A percentile compares a stretch with the other conserved stretches of the same genome.
phyloP scores from a whole-genome alignment of 371 early-diverging fungal species.

The Mortierella polycephala region DNA sequence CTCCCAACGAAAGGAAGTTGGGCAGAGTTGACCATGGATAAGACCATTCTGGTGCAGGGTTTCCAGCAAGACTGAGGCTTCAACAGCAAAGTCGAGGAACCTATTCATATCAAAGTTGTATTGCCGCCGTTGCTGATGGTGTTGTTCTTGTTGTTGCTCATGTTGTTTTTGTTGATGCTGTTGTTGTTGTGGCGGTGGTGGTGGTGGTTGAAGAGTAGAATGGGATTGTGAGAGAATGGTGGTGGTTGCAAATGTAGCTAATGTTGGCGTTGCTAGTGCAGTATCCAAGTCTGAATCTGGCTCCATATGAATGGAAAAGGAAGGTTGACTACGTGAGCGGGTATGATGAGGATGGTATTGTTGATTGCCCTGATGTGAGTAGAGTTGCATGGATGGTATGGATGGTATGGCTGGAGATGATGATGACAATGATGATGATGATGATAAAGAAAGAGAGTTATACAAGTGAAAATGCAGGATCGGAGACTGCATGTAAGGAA shows the following conservation, averaged over 20 bases:
- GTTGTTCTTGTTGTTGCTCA: neutral
- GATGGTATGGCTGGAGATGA: neutral
- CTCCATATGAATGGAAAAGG: neutral
- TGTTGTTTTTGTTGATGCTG: conserved; percentile 10
- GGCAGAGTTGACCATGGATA: conserved; percentile 48
- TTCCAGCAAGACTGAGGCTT: conserved; percentile 40
- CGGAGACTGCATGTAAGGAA: conserved; percentile 8
- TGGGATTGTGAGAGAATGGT: too few species aligned
- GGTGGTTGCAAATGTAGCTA: neutral
- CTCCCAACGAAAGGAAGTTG: conserved; percentile 46
- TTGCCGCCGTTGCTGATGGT: neutral
- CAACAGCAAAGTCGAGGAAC: conserved; percentile 43
- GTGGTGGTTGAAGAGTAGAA: neutral
- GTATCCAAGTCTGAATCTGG: neutral
- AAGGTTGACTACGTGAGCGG: conserved; percentile 26
- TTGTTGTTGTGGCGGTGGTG: neutral
- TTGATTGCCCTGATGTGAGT: neutral
- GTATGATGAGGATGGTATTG: conserved; percentile 8
- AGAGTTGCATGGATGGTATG: neutral
- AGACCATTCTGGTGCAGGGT: conserved; percentile 43
- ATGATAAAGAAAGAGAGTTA: neutral
- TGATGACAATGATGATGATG: neutral
- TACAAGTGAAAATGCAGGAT: neutral
- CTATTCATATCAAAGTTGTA: conserved; percentile 29
- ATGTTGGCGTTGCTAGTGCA: neutral